Evolutionary conservation across 208 protist species (phyloP).

Genomic region (Phytomonas sp.): DNA sequence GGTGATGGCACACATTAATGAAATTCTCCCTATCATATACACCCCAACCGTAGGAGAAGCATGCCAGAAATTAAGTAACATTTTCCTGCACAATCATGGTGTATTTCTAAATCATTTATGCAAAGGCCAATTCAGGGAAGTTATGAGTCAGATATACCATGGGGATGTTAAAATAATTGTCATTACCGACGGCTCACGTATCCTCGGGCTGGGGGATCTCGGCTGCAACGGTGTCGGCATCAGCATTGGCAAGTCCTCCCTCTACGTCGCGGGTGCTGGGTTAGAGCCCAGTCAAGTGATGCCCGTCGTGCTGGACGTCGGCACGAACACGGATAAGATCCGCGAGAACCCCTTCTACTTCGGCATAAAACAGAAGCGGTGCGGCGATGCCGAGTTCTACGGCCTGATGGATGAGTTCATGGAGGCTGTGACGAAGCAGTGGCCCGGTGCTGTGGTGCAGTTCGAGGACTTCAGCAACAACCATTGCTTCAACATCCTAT

Average conservation of each 20-base stretch:
- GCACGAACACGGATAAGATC: conserved; percentile 86
- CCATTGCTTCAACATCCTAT: conserved; percentile 91
- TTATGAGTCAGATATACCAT: conserved; percentile 74
- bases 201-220: conserved; percentile 92
- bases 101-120: conserved; percentile 84
- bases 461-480: conserved; percentile 96
- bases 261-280: conserved; percentile 89
- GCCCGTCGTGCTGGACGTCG: conserved; percentile 87
- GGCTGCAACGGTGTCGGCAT: conserved; percentile 95
- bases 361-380: conserved; percentile 58
- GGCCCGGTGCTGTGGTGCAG: conserved; percentile 85
- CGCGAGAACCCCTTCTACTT: conserved; percentile 79
- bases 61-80: conserved; percentile 84
- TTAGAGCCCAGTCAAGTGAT: conserved; percentile 76
- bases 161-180: conserved; percentile 89
- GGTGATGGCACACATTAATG: conserved; percentile 62
- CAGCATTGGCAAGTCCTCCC: conserved; percentile 90
- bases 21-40: conserved; percentile 80
- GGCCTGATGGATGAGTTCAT: conserved; percentile 91
- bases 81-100: conserved; percentile 73
- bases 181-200: conserved; percentile 94
- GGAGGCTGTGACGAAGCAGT: conserved; percentile 58
- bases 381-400: conserved; percentile 78
- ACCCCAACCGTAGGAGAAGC: conserved; percentile 91
- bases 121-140: conserved; percentile 71